These are phyloP conservation scores for Paecilomyces niveus DNA, from an alignment of 2,329 filamentous ascomycete genomes.

Conservation along the genomic window DNA sequence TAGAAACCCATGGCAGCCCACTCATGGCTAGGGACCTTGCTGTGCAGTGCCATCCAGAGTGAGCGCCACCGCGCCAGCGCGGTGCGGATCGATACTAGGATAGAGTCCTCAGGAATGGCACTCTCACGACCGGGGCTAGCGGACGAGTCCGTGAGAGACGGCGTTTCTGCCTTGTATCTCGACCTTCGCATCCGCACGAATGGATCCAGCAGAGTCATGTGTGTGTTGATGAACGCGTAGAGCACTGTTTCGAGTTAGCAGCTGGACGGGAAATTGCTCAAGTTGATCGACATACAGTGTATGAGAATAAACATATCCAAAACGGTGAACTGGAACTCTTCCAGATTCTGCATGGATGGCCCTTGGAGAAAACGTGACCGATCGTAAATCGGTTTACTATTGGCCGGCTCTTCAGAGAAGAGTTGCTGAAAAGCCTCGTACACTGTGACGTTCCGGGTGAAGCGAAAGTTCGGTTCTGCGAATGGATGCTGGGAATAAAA, in stretches of 20 bases:
- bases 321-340: conserved; percentile 21
- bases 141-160: conserved; percentile 5
- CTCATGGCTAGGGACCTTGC: conserved; percentile 23
- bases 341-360: conserved; percentile 2
- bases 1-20: conserved; percentile 37
- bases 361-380: neutral
- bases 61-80: conserved; percentile 33
- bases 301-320: conserved; percentile 39
- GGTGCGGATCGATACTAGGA: conserved; percentile 23
- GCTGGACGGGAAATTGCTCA: neutral
- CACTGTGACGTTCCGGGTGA: conserved; percentile 28
- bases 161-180: conserved; percentile 3
- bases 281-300: conserved; percentile 23
- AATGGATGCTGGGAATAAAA: conserved; percentile 38
- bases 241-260: conserved; percentile 21
- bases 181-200: conserved; percentile 15
- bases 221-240: conserved; percentile 34
- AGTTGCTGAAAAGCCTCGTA: conserved; percentile 33
- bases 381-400: neutral
- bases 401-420: conserved; percentile 21
- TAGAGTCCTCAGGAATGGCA: conserved; percentile 21
- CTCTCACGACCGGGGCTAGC: conserved; percentile 2
- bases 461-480: conserved; percentile 30
- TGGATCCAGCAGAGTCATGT: conserved; percentile 31
- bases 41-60: conserved; percentile 28